Percentiles rank a stretch among this genome's conserved stretches.
phyloP scores from a whole-genome alignment of 345 rosid genomes.

The Abelmoschus esculentus region DNA sequence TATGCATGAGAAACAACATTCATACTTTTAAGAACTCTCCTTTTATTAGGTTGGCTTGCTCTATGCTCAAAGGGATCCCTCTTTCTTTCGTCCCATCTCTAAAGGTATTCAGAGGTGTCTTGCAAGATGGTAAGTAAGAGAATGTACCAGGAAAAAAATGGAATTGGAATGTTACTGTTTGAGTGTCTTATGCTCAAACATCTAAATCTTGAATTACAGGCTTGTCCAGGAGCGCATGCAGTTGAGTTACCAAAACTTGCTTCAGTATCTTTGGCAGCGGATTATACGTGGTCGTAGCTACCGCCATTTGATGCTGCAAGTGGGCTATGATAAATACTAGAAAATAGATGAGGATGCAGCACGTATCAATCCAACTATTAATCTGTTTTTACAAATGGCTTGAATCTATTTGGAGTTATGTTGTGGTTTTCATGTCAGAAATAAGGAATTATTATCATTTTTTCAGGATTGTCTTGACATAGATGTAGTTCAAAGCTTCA shows the following conservation, averaged over 20 bases:
- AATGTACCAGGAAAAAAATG: constrained; percentile 5
- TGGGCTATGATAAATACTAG: constrained; percentile 33
- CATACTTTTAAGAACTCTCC: not conserved
- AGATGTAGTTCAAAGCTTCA: not conserved
- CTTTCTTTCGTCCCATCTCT: constrained; percentile 77
- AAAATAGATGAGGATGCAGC: constrained; percentile 10
- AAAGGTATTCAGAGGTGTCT: constrained; percentile 82
- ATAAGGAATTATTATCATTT: constrained; percentile 3
- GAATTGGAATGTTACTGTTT: not conserved
- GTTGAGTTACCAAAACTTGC: constrained; percentile 40
- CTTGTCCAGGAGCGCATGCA: constrained; percentile 64
- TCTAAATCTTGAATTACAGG: constrained; percentile 38
- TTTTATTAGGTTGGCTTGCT: constrained; percentile 72
- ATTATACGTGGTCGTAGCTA: constrained; percentile 73
- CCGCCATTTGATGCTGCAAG: constrained; percentile 81
- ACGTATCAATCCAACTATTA: not conserved
- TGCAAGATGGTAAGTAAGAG: constrained; percentile 66
- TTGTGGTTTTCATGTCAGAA: not conserved
- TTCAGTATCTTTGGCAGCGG: constrained; percentile 59
- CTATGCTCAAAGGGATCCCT: constrained; percentile 79
- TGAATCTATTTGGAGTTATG: constrained; percentile 1
- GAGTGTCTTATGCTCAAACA: not conserved
- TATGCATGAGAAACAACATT: not conserved
- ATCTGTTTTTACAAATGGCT: not conserved
- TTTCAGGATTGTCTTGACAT: constrained; percentile 18